Evolutionary conservation across 495 filamentous ascomycete species (phyloP).

Genomic region (Penicillium crystallinum): DNA sequence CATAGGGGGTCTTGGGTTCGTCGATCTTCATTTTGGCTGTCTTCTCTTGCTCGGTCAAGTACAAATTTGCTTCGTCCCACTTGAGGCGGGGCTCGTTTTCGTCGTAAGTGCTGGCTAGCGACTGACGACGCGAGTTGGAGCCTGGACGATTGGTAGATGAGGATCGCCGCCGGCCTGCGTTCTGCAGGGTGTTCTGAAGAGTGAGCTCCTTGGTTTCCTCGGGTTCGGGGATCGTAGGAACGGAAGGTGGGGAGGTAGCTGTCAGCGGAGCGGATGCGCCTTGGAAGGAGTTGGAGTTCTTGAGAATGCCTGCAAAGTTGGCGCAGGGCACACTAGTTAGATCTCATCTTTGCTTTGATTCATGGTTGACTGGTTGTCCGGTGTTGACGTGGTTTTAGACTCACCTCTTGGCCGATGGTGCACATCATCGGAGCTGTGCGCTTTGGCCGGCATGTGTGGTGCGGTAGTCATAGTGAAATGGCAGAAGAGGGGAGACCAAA

Average conservation of each 20-base stretch:
- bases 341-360: neutral
- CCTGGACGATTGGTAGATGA: constrained; percentile 62
- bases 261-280: constrained; percentile 3
- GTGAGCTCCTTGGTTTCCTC: constrained; percentile 73
- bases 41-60: constrained; percentile 92
- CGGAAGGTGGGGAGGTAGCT: constrained; percentile 19
- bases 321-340: neutral
- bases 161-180: constrained; percentile 84
- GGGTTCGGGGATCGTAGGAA: constrained; percentile 26
- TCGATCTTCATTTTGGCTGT: constrained; percentile 97
- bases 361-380: neutral
- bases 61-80: constrained; percentile 97
- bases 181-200: constrained; percentile 87
- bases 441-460: constrained; percentile 31
- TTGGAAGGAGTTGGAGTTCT: constrained; percentile 61
- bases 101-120: constrained; percentile 40
- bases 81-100: constrained; percentile 72
- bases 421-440: constrained; percentile 33
- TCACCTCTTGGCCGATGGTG: constrained; percentile 74
- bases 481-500: constrained; percentile 1
- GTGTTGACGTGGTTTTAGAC: constrained; percentile 2
- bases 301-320: constrained; percentile 71
- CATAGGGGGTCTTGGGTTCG: constrained; percentile 96
- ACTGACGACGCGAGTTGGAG: constrained; percentile 64
- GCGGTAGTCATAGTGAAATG: constrained; percentile 27